phyloP scores from a whole-genome alignment of 208 protist species.

The Crithidia brevicula region DNA sequence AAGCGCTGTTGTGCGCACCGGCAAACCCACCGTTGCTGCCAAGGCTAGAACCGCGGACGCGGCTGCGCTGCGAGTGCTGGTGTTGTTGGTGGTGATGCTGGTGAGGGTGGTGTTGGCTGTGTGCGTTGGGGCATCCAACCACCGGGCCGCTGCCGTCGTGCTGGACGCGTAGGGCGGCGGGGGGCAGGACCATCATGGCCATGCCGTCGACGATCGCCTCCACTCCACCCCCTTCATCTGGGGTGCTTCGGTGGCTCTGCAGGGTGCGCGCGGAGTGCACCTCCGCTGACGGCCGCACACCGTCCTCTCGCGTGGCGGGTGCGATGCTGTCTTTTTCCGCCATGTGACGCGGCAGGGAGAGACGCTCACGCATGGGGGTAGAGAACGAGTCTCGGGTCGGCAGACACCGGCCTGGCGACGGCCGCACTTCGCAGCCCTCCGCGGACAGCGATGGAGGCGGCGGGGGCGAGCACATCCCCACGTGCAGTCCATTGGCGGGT shows the following conservation, averaged over 20 bases:
- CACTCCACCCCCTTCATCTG: slow-evolving; percentile 3
- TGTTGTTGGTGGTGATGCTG: not conserved
- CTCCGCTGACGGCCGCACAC: not conserved
- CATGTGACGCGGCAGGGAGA: not conserved
- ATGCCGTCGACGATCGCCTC: slow-evolving; percentile 4
- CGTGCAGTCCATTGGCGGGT: not conserved
- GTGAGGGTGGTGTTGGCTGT: not conserved
- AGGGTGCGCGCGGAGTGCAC: not conserved
- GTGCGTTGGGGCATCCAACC: not conserved
- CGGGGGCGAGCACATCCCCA: not conserved
- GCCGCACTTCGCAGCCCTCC: not conserved
- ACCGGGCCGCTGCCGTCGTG: not conserved
- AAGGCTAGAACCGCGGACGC: slow-evolving; percentile 3
- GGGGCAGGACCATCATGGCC: slow-evolving; percentile 11
- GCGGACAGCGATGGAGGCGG: not conserved
- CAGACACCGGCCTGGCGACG: not conserved
- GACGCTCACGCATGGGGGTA: not conserved
- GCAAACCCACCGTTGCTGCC: slow-evolving; percentile 5
- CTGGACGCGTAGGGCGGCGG: not conserved
- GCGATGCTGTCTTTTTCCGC: not conserved
- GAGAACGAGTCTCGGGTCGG: not conserved
- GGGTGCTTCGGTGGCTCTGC: not conserved
- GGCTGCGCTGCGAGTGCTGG: not conserved
- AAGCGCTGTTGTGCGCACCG: not conserved
- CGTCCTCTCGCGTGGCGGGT: no score